A percentile compares a stretch with the other conserved stretches of the same genome.
phyloP scores from a whole-genome alignment of 108 stramenopile species.

The Skeletonema costatum region DNA sequence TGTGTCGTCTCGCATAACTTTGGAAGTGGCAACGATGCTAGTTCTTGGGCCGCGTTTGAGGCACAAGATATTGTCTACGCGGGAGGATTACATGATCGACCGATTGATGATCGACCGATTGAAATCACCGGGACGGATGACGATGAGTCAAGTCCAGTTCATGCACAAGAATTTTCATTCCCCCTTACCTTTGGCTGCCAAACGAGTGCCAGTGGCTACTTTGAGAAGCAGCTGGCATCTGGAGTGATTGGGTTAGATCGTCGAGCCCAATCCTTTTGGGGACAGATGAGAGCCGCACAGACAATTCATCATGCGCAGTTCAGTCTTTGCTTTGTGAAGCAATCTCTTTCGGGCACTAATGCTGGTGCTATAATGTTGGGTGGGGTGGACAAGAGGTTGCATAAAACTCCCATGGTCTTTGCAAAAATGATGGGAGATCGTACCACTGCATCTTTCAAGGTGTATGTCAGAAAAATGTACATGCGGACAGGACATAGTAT shows the following conservation, averaged over 20 bases:
- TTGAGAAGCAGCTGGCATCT: conserved; percentile 87
- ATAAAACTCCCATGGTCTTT: conserved; percentile 87
- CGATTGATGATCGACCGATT: not conserved
- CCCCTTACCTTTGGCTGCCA: conserved; percentile 95
- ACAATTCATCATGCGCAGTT: conserved; percentile 79
- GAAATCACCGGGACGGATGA: not conserved
- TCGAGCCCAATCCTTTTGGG: conserved; percentile 78
- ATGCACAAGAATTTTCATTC: conserved; percentile 17
- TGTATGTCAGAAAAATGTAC: conserved; percentile 73
- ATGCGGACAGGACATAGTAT: conserved; percentile 62
- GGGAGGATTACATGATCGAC: conserved; percentile 30
- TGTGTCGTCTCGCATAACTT: conserved; percentile 34
- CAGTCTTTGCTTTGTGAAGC: conserved; percentile 86
- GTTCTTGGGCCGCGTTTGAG: conserved; percentile 39
- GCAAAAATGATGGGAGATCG: conserved; percentile 63
- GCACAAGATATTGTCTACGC: conserved; percentile 38
- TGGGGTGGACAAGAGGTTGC: conserved; percentile 74
- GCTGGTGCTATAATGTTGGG: conserved; percentile 87
- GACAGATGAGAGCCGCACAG: conserved; percentile 74
- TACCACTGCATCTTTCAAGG: conserved; percentile 85
- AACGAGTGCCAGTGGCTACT: conserved; percentile 67
- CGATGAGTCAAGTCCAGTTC: not conserved
- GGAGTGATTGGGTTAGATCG: conserved; percentile 96
- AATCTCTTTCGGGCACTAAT: conserved; percentile 55
- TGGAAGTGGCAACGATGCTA: conserved; percentile 15